These are phyloP conservation scores for Cyclocybe aegerita DNA, from an alignment of 768 basidiomycete species.

Conservation along the genomic window DNA sequence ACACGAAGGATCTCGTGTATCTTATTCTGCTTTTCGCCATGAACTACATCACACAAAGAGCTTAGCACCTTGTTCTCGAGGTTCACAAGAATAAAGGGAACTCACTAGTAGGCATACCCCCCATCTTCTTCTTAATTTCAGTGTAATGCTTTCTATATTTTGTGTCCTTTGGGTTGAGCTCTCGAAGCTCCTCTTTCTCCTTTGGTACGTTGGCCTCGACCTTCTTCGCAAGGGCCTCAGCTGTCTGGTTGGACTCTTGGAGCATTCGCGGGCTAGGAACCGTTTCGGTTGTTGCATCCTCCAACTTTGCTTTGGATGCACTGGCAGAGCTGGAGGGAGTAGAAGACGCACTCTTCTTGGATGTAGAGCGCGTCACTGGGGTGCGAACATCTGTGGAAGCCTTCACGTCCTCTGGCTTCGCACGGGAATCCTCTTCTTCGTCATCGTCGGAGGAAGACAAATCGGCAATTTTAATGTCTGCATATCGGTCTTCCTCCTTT, in stretches of 20 bases:
- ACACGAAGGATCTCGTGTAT: constrained; percentile 73
- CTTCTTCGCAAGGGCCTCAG: constrained; percentile 13
- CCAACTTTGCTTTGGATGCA: not conserved
- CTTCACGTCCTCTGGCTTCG: not conserved
- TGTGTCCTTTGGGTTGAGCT: constrained; percentile 47
- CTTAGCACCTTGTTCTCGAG: not conserved
- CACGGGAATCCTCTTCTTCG: not conserved
- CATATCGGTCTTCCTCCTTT: not conserved
- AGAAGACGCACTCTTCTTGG: not conserved
- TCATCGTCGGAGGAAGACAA: not conserved
- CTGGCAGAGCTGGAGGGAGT: not conserved
- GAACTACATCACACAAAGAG: constrained; percentile 46
- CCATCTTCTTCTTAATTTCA: constrained; percentile 53
- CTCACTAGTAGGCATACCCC: constrained; percentile 59
- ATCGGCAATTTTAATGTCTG: not conserved
- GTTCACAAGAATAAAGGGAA: constrained; percentile 8
- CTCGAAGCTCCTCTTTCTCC: constrained; percentile 22
- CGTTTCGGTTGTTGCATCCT: constrained; percentile 1
- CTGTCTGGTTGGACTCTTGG: constrained; percentile 9
- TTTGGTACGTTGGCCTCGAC: constrained; percentile 16
- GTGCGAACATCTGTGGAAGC: no score
- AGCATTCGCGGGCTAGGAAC: constrained; percentile 4
- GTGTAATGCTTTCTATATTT: constrained; percentile 52
- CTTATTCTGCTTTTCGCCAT: constrained; percentile 57
- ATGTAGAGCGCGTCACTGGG: not conserved